Conservation (phyloP, 495 filamentous ascomycete species). For the Patellaria atrata region DNA sequence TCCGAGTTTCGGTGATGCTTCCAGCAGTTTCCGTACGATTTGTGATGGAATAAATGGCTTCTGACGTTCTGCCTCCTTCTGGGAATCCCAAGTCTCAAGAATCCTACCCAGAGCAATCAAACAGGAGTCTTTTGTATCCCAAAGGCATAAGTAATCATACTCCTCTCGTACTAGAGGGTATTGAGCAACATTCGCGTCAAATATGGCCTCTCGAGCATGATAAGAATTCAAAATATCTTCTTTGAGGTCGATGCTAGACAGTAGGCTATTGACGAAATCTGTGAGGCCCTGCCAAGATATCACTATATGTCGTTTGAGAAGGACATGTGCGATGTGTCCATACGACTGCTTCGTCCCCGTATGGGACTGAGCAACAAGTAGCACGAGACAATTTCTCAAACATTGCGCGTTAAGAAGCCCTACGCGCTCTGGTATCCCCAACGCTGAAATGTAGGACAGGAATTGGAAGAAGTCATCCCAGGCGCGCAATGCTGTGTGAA, state of each 20-base stretch:
- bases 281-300: conserved; percentile 13
- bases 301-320: conserved; percentile 14
- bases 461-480: conserved; percentile 18
- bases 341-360: no score
- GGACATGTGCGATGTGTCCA: neutral
- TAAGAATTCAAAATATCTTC: neutral
- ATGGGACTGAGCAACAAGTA: conserved; percentile 13
- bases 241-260: conserved; percentile 13
- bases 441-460: conserved; percentile 9
- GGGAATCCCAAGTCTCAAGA: conserved; percentile 16
- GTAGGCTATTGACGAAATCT: conserved; percentile 12
- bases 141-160: conserved; percentile 4
- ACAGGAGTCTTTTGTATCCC: conserved; percentile 9
- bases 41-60: no score
- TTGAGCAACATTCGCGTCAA: conserved; percentile 5
- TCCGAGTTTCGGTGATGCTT: conserved; percentile 1
- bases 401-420: conserved; percentile 10
- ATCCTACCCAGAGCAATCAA: conserved; percentile 14
- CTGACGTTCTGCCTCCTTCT: no score
- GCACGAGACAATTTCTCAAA: conserved; percentile 6
- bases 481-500: conserved; percentile 2
- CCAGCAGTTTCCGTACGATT: conserved; percentile 16
- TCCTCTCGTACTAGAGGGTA: conserved; percentile 12
- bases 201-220: conserved; percentile 7
- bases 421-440: conserved; percentile 13